Evolutionary conservation across 305 asterid species (phyloP), one percentile per base, ranked within the genome.

Genomic region (Solanum chacoense): DNA sequence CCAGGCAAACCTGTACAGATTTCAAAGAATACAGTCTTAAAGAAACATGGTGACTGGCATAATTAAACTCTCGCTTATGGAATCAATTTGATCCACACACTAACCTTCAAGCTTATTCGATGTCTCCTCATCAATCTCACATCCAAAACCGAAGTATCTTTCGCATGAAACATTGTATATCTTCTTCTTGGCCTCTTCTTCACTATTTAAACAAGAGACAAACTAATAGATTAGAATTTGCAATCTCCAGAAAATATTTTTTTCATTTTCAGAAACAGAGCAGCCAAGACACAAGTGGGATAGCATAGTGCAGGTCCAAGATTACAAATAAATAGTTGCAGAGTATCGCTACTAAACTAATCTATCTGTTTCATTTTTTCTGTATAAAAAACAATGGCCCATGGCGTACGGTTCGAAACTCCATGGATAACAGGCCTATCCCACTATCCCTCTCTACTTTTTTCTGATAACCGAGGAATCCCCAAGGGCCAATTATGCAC

Each of bases 51-150:
- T 6, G 24, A 76, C 31, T n/a, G 45, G 42, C 73, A 83, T 42
- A 45, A 18, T 74, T 77, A 20, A 11, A 24, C 26, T 45, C 45
- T 83, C 11, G 7, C n/a, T 50, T 31, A 3, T 0, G 4, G 80
- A 29, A 59, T 22, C 31, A 88, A 10, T 31, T 18, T 11, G 50
- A 85, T 80, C 5, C 11, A 80, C 38, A 26, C 89, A 12, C 84
- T 84, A 55, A 96, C 99, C 99, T 95, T 95, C 99, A 67, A 97
- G 98, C 94, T 95, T 96, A 93, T 97, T 96, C 5, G 99, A 94
- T 2, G 99, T 95, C 92, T 96, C 99, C 92, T 97, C 99, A 18
- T 97, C 99, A 90, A 97, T 91, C 93, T 95, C 99, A 76, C 99
- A 96, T 34, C 99, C 99, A 89, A 96, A 96, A 13, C 99, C 99